Percentiles rank a stretch among this genome's conserved stretches.
Conservation (phyloP, 1,284 basidiomycete species). For the Irpex rosettiformis region DNA sequence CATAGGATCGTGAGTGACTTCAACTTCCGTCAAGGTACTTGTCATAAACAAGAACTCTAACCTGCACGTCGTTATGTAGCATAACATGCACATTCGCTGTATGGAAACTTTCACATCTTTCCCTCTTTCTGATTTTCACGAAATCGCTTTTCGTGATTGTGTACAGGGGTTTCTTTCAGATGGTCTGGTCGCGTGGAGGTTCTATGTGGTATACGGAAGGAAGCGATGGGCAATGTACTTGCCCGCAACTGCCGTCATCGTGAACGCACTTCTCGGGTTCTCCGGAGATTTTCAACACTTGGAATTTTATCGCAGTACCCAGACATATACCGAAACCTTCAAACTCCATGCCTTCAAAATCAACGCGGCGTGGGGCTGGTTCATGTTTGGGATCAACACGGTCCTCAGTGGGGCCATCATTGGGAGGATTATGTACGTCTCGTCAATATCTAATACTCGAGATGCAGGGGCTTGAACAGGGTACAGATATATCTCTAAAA, state of each 20-base stretch:
- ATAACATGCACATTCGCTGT: background rate
- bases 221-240: background rate
- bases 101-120: background rate
- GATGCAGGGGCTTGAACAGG: background rate
- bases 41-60: too few species aligned
- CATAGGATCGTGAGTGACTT: background rate
- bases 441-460: background rate
- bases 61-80: too few species aligned
- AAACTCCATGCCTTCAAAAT: slow-evolving; percentile 18
- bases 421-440: slow-evolving; percentile 20
- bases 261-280: background rate
- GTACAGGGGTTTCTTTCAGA: background rate
- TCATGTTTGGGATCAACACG: slow-evolving; percentile 22
- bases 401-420: slow-evolving; percentile 21
- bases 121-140: background rate
- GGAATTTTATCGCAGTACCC: background rate
- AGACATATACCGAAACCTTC: slow-evolving; percentile 18
- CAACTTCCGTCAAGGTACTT: too few species aligned
- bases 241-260: background rate
- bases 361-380: slow-evolving; percentile 24
- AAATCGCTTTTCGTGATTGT: background rate
- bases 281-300: slow-evolving; percentile 1
- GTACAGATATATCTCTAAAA: background rate
- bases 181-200: slow-evolving; percentile 1
- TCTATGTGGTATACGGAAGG: background rate